phyloP scores from a whole-genome alignment of 2,329 filamentous ascomycete species.

The Coniochaeta sp. region DNA sequence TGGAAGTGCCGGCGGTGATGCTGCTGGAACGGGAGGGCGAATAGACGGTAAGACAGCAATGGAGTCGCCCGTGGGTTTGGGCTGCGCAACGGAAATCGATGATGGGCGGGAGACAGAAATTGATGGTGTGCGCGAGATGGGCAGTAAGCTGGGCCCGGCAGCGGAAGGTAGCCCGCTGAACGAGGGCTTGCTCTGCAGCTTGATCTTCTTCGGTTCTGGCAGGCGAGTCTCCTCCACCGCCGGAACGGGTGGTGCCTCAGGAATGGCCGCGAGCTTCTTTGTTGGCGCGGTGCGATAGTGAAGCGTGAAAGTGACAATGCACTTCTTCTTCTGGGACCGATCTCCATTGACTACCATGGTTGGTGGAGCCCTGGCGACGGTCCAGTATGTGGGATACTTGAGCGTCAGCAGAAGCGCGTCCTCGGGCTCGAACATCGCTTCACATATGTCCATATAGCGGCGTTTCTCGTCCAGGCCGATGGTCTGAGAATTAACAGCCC shows the following conservation, averaged over 20 bases:
- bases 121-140: constrained; percentile 13
- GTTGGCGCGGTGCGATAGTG: constrained; percentile 12
- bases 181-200: constrained; percentile 16
- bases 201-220: constrained; percentile 22
- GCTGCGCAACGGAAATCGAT: constrained; percentile 5
- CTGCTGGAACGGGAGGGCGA: not conserved
- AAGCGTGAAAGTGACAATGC: constrained; percentile 11
- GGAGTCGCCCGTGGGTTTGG: not conserved
- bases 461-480: constrained; percentile 40
- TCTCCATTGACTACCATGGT: not conserved
- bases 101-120: constrained; percentile 7
- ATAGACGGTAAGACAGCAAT: not conserved
- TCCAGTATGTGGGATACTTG: constrained; percentile 39
- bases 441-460: constrained; percentile 43
- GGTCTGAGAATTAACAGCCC: constrained; percentile 37
- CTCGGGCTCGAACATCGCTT: constrained; percentile 40
- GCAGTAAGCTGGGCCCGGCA: constrained; percentile 7
- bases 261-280: constrained; percentile 3
- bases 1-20: not conserved
- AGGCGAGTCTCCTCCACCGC: constrained; percentile 13
- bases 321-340: constrained; percentile 10
- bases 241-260: constrained; percentile 7
- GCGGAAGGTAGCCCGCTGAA: constrained; percentile 9
- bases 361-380: constrained; percentile 17
- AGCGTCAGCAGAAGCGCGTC: constrained; percentile 37